phyloP scores from a whole-genome alignment of 2,329 filamentous ascomycete genomes.

The Trichoderma guizhouense region DNA sequence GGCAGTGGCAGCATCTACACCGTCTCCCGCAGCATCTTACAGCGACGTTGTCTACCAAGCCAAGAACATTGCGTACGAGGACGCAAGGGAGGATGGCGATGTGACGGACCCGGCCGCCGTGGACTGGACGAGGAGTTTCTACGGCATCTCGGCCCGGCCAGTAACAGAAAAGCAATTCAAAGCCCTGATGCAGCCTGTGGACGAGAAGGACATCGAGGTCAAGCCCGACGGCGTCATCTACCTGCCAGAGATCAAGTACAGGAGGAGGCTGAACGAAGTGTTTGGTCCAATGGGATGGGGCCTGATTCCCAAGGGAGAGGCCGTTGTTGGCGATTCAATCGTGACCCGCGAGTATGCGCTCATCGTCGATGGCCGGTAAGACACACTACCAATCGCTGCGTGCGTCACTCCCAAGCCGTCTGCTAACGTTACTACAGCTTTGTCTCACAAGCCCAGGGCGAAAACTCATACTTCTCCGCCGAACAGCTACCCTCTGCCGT shows the following conservation, averaged over 20 bases:
- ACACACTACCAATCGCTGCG: neutral
- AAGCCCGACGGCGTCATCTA: conserved; percentile 98
- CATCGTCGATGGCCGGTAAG: conserved; percentile 80
- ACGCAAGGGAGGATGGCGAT: conserved; percentile 14
- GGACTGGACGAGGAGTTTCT: conserved; percentile 82
- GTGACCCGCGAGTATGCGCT: conserved; percentile 91
- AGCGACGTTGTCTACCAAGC: conserved; percentile 19
- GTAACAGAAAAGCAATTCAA: conserved; percentile 69
- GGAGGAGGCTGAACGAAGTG: conserved; percentile 80
- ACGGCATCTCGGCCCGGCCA: conserved; percentile 68
- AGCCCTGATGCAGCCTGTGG: conserved; percentile 65
- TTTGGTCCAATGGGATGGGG: conserved; percentile 98
- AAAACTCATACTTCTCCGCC: conserved; percentile 87
- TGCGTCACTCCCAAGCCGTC: neutral
- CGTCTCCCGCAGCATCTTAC: conserved; percentile 4
- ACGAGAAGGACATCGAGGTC: conserved; percentile 80
- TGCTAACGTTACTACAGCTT: conserved; percentile 53
- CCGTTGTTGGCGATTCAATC: conserved; percentile 75
- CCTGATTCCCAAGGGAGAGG: conserved; percentile 80
- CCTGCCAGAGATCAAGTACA: conserved; percentile 96
- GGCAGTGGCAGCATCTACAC: neutral
- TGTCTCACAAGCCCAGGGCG: conserved; percentile 86
- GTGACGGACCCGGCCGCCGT: conserved; percentile 31
- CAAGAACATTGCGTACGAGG: conserved; percentile 20
- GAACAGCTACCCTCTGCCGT: conserved; percentile 91